Percentiles rank a stretch among this genome's conserved stretches.
These are phyloP conservation scores for Macrotyloma uniflorum DNA, from an alignment of 306 rosid species.

Conservation along the genomic window DNA sequence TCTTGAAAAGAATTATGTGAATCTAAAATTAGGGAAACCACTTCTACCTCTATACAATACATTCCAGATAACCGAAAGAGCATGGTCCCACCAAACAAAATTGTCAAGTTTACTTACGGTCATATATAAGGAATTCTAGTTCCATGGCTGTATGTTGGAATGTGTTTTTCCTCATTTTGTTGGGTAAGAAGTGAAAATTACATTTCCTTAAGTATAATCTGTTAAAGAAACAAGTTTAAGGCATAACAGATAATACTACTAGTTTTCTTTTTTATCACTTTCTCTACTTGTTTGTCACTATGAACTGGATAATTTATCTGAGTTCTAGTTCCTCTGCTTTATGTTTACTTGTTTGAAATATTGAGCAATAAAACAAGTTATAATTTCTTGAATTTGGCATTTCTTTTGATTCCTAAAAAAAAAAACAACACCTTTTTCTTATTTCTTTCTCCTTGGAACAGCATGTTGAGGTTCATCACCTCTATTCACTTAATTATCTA, in stretches of 20 bases:
- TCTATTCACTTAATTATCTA: slow-evolving; percentile 89
- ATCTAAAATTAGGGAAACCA: no score
- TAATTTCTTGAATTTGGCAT: slow-evolving; percentile 8
- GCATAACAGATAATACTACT: not conserved
- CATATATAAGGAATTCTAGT: slow-evolving; percentile 85
- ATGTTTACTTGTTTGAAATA: slow-evolving; percentile 7
- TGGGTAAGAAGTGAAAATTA: slow-evolving; percentile 70
- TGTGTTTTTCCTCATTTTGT: slow-evolving; percentile 96
- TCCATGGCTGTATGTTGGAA: slow-evolving; percentile 95
- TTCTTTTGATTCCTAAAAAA: slow-evolving; percentile 35
- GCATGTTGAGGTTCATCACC: slow-evolving; percentile 99
- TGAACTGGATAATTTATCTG: not conserved
- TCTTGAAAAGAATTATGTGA: no score
- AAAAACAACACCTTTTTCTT: slow-evolving; percentile 28
- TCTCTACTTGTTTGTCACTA: not conserved
- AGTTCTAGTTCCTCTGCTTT: slow-evolving; percentile 10
- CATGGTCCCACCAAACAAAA: no score
- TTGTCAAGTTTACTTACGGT: no score
- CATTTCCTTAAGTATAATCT: slow-evolving; percentile 10
- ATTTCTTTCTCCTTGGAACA: slow-evolving; percentile 49
- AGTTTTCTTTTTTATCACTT: not conserved
- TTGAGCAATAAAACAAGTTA: slow-evolving; percentile 11
- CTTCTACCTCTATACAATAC: no score
- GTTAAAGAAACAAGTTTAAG: slow-evolving; percentile 6
- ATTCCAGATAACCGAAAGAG: no score